phyloP scores from a whole-genome alignment of 2,329 filamentous ascomycete genomes.

The Diaporthe amygdali region DNA sequence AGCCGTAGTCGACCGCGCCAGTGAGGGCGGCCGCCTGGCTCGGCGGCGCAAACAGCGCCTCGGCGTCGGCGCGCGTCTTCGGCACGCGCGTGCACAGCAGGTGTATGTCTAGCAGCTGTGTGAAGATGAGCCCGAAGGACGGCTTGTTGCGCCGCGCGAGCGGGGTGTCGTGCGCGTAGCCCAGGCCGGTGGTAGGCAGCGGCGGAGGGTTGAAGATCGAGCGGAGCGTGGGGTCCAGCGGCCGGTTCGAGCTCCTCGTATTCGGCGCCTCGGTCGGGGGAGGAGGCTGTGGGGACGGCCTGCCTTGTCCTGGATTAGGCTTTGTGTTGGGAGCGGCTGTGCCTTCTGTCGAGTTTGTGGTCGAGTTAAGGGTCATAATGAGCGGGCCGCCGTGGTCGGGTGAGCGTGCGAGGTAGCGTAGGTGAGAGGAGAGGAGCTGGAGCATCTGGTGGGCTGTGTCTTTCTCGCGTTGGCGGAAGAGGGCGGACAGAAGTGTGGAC shows the following conservation, averaged over 20 bases:
- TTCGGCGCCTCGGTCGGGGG: neutral
- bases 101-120: conserved; percentile 60
- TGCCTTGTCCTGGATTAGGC: neutral
- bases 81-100: conserved; percentile 55
- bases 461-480: conserved; percentile 56
- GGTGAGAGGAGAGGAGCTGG: conserved; percentile 50
- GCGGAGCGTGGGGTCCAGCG: conserved; percentile 50
- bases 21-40: conserved; percentile 1
- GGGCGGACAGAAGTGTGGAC: conserved; percentile 53
- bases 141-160: conserved; percentile 47
- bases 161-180: conserved; percentile 28
- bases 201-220: conserved; percentile 52
- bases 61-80: conserved; percentile 44
- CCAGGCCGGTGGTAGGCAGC: conserved; percentile 20
- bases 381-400: conserved; percentile 46
- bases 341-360: conserved; percentile 33
- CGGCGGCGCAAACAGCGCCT: conserved; percentile 33
- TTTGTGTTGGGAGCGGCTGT: neutral
- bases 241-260: conserved; percentile 20
- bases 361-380: conserved; percentile 61
- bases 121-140: conserved; percentile 59
- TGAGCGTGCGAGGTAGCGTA: conserved; percentile 51
- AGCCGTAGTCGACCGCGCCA: conserved; percentile 36
- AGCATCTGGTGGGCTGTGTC: conserved; percentile 53
- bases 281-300: conserved; percentile 1